A percentile compares a stretch with the other conserved stretches of the same genome.
Conservation (phyloP, 768 basidiomycete species). For the Rhodotorula kratochvilovae region DNA sequence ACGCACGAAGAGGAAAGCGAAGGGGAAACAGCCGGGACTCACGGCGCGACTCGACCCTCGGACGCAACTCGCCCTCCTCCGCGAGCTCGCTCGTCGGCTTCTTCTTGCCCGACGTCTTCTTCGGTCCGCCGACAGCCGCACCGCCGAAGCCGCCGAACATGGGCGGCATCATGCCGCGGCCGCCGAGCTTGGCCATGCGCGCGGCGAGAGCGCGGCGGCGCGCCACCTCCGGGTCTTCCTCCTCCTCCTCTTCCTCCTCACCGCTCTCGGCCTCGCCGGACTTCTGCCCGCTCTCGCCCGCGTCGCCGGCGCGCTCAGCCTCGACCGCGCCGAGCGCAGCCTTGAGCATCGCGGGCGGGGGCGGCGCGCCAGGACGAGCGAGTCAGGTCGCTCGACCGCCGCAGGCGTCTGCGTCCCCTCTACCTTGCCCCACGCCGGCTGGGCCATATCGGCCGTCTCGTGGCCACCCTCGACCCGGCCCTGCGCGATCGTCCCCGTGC, state of each 20-base stretch:
- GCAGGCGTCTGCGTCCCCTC: not conserved
- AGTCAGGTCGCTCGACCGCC: not conserved
- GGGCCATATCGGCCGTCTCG: not conserved
- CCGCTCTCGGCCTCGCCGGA: not conserved
- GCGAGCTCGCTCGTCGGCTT: not conserved
- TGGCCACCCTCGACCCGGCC: not conserved
- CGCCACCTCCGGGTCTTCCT: slow-evolving; percentile 36
- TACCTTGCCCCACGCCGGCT: not conserved
- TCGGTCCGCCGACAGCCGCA: slow-evolving; percentile 1
- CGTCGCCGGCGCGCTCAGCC: not conserved
- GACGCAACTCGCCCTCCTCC: slow-evolving; percentile 10
- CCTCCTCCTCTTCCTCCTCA: slow-evolving; percentile 26
- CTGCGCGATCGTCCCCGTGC: slow-evolving; percentile 1
- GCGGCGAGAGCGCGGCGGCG: slow-evolving; percentile 27
- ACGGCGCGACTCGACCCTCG: not conserved
- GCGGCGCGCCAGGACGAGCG: not conserved
- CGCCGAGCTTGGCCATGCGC: slow-evolving; percentile 39
- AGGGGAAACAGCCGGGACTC: not conserved
- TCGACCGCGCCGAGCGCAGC: not conserved
- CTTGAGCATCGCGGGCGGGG: not conserved
- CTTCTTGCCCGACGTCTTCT: slow-evolving; percentile 9
- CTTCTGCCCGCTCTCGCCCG: not conserved
- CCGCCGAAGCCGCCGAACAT: slow-evolving; percentile 25
- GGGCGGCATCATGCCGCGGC: slow-evolving; percentile 18
- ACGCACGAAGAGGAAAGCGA: no score